Conservation (phyloP, 2,329 filamentous ascomycete species). For the Alternaria incomplexa region DNA sequence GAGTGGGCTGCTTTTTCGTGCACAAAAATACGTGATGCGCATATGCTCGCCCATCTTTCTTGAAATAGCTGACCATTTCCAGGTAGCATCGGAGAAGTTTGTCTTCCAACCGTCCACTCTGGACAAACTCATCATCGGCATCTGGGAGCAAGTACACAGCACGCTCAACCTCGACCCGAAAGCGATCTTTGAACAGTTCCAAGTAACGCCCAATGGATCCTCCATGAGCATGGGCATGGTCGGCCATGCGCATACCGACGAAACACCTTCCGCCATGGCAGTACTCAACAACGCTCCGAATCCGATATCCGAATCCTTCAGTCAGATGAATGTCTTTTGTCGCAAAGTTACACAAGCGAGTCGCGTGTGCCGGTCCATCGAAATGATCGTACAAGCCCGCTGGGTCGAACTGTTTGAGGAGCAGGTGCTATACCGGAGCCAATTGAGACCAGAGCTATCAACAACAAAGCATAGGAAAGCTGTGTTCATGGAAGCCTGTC, state of each 20-base stretch:
- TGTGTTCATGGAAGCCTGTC: constrained; percentile 60
- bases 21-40: neutral
- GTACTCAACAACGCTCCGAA: constrained; percentile 17
- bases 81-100: constrained; percentile 43
- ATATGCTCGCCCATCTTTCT: neutral
- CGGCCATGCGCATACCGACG: constrained; percentile 12
- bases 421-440: constrained; percentile 53
- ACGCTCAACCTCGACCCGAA: constrained; percentile 52
- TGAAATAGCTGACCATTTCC: neutral
- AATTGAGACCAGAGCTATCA: constrained; percentile 51
- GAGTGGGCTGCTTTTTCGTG: neutral
- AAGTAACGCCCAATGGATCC: constrained; percentile 23
- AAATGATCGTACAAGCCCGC: constrained; percentile 64
- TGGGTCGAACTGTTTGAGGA: constrained; percentile 64
- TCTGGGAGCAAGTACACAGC: constrained; percentile 58
- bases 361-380: constrained; percentile 61
- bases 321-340: constrained; percentile 52
- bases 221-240: constrained; percentile 21
- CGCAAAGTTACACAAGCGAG: constrained; percentile 58
- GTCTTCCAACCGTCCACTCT: constrained; percentile 55
- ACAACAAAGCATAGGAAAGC: constrained; percentile 59
- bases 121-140: constrained; percentile 57
- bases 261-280: constrained; percentile 10
- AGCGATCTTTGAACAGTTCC: constrained; percentile 41
- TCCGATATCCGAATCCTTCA: constrained; percentile 38